Percentiles rank a stretch among this genome's conserved stretches.
Conservation (phyloP, 768 basidiomycete genomes). For the Suillus clintonianus region DNA sequence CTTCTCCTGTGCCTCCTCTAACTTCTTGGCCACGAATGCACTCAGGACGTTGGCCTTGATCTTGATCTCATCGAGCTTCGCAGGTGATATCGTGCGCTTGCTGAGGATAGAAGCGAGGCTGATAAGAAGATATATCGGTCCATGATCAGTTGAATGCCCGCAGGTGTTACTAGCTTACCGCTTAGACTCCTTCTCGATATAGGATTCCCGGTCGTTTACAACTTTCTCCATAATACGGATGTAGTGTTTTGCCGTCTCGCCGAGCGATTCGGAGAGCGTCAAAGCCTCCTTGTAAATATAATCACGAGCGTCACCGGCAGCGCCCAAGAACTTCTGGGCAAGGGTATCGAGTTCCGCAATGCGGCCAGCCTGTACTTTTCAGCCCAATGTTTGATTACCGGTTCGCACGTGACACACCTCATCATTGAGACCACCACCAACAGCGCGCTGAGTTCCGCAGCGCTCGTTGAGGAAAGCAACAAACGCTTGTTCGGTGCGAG, state of each 20-base stretch:
- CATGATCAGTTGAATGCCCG: conserved; percentile 1
- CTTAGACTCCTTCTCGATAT: conserved; percentile 82
- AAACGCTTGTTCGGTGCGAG: conserved; percentile 74
- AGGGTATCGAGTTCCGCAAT: conserved; percentile 74
- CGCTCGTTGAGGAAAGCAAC: conserved; percentile 80
- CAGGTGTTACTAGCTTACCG: conserved; percentile 52
- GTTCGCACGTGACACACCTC: conserved; percentile 41
- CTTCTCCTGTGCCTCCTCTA: conserved; percentile 32
- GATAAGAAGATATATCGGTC: conserved; percentile 12
- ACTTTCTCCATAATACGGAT: conserved; percentile 90
- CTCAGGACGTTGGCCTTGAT: conserved; percentile 85
- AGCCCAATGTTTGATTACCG: not conserved
- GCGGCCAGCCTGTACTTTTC: conserved; percentile 70
- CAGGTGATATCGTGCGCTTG: conserved; percentile 73
- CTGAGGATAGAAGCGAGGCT: conserved; percentile 77
- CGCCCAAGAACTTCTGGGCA: conserved; percentile 72
- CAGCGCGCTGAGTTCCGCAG: conserved; percentile 82
- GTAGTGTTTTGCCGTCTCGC: conserved; percentile 71
- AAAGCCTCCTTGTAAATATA: conserved; percentile 69
- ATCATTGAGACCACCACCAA: conserved; percentile 80
- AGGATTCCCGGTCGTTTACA: conserved; percentile 64
- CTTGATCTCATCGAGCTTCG: conserved; percentile 92
- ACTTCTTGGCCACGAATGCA: conserved; percentile 50
- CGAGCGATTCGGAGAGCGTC: conserved; percentile 47
- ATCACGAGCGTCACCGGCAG: conserved; percentile 55